Percentiles rank a stretch among this genome's conserved stretches.
Conservation (phyloP, 1,284 basidiomycete genomes). For the Microbotryomycetes sp. region DNA sequence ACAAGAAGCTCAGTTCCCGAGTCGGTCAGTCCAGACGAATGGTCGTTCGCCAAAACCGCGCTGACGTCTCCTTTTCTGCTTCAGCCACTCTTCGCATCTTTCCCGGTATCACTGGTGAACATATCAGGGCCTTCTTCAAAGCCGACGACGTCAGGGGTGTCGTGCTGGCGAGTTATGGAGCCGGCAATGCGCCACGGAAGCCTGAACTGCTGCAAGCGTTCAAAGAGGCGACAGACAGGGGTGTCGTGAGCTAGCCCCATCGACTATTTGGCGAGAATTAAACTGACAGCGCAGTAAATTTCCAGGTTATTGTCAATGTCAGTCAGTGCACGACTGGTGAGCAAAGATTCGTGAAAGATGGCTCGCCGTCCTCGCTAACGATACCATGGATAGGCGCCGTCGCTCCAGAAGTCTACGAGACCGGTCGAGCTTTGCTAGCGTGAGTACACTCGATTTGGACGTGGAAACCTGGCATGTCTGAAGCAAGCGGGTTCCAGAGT, state of each 20-base stretch:
- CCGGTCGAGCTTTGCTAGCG: conserved; percentile 61
- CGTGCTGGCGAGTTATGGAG: conserved; percentile 80
- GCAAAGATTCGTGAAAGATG: not conserved
- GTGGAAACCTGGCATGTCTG: too few relatives aligned
- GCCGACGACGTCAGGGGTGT: conserved; percentile 44
- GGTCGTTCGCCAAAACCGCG: not conserved
- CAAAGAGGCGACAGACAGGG: conserved; percentile 69
- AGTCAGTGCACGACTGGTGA: conserved; percentile 63
- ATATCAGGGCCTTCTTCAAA: conserved; percentile 60
- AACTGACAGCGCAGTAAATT: too few relatives aligned
- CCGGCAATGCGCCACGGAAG: conserved; percentile 52
- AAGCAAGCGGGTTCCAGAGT: conserved; percentile 27
- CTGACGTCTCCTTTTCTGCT: not conserved
- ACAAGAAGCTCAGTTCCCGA: conserved; percentile 70
- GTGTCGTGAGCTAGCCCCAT: conserved; percentile 46
- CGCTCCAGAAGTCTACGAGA: conserved; percentile 54
- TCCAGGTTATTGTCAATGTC: conserved; percentile 70
- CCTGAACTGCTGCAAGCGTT: conserved; percentile 50
- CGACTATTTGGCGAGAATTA: not conserved
- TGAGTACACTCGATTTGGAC: too few relatives aligned
- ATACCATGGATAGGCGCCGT: conserved; percentile 29
- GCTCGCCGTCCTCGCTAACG: too few relatives aligned
- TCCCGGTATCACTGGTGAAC: conserved; percentile 69
- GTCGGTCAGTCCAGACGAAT: conserved; percentile 51
- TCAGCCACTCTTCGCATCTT: conserved; percentile 71